Evolutionary conservation across 768 basidiomycete species (phyloP).

Genomic region (Tylopilus sp.): DNA sequence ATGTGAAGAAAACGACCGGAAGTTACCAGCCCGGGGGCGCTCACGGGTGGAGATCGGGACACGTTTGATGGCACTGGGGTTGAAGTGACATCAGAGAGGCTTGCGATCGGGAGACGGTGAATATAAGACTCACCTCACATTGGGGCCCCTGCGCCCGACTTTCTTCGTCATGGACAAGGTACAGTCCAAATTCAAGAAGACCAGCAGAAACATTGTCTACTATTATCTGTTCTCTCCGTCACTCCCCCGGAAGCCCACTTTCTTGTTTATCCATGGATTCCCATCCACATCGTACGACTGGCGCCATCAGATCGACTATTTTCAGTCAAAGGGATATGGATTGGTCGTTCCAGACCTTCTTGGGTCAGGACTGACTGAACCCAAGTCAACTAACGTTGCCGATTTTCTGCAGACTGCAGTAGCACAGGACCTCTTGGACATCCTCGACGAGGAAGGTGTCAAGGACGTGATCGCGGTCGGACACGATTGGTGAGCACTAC

Average conservation of each 20-base stretch:
- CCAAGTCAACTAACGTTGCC: constrained; percentile 34
- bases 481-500: constrained; percentile 46
- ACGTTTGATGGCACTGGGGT: constrained; percentile 14
- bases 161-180: constrained; percentile 24
- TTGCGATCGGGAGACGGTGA: constrained; percentile 9
- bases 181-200: constrained; percentile 33
- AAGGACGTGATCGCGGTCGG: constrained; percentile 33
- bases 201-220: constrained; percentile 34
- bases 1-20: constrained; percentile 3
- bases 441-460: constrained; percentile 36
- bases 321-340: constrained; percentile 40
- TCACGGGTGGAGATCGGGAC: constrained; percentile 14
- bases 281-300: constrained; percentile 43
- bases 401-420: constrained; percentile 28
- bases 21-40: constrained; percentile 13
- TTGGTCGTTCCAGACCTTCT: constrained; percentile 47
- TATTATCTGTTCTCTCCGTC: constrained; percentile 33
- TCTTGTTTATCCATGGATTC: constrained; percentile 45
- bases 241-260: constrained; percentile 31
- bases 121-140: constrained; percentile 5
- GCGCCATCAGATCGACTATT: constrained; percentile 38
- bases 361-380: constrained; percentile 42
- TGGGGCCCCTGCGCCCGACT: neutral
- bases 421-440: constrained; percentile 34
- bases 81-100: constrained; percentile 8